Evolutionary conservation across 2,329 filamentous ascomycete species (phyloP).

Genomic region (Dactylellina leptospora): DNA sequence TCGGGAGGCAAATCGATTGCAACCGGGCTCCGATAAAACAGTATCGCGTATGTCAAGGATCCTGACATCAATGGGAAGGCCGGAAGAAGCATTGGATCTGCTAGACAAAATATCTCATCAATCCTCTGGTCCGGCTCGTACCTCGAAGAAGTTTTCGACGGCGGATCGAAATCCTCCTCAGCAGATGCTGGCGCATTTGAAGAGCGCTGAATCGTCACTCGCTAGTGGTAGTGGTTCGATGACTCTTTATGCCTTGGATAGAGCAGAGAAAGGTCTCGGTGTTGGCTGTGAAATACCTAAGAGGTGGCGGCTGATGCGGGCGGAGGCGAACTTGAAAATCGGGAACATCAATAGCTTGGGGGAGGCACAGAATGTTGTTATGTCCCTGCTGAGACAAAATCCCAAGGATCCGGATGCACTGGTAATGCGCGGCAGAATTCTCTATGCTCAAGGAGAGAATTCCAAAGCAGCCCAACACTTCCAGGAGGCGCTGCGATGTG

Average conservation of each 20-base stretch:
- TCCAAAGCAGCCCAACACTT: conserved; percentile 94
- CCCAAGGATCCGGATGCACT: conserved; percentile 92
- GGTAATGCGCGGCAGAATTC: conserved; percentile 83
- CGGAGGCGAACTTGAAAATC: conserved; percentile 92
- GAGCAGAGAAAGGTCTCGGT: conserved; percentile 83
- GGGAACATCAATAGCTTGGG: conserved; percentile 86
- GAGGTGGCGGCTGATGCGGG: conserved; percentile 92
- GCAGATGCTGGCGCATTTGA: conserved; percentile 83
- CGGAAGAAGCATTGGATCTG: conserved; percentile 83
- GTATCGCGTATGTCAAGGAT: conserved; percentile 87
- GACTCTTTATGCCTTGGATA: conserved; percentile 89
- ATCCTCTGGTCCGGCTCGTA: background rate
- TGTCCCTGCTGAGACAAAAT: conserved; percentile 84
- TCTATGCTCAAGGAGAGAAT: conserved; percentile 93
- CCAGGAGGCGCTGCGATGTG: conserved; percentile 84
- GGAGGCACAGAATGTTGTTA: conserved; percentile 91
- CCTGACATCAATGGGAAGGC: conserved; percentile 84
- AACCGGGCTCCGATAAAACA: conserved; percentile 87
- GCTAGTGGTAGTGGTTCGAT: conserved; percentile 81
- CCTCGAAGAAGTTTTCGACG: conserved; percentile 20
- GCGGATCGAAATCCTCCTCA: conserved; percentile 79
- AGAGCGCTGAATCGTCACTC: conserved; percentile 79
- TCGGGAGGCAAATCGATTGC: conserved; percentile 79
- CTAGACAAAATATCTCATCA: conserved; percentile 17
- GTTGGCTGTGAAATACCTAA: conserved; percentile 79